phyloP scores from a whole-genome alignment of 139 green algal species.

The Chlorella ohadii region DNA sequence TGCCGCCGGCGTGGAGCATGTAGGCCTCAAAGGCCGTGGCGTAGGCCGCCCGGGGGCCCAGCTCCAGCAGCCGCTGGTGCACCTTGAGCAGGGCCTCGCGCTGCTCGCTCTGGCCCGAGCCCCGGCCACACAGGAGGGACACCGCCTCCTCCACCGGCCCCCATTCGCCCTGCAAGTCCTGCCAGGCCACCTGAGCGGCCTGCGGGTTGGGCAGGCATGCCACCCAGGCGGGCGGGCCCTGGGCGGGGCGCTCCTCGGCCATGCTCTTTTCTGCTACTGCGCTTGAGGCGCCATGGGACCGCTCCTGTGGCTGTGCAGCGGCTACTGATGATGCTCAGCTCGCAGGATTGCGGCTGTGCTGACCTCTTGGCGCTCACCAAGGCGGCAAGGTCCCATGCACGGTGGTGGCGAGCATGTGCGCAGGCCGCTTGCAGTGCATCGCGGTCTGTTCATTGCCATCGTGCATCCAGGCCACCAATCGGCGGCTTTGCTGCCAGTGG shows the following conservation, averaged over 20 bases:
- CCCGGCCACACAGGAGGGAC: constrained; percentile 7
- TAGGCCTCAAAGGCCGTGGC: constrained; percentile 28
- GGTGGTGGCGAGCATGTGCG: too few relatives aligned
- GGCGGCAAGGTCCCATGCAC: too few relatives aligned
- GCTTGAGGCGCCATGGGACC: too few relatives aligned
- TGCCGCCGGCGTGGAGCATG: constrained; percentile 33
- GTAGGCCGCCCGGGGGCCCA: constrained; percentile 6
- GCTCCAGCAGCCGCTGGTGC: constrained; percentile 14
- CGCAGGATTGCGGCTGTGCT: too few relatives aligned
- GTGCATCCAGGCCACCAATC: too few relatives aligned
- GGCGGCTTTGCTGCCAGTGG: too few relatives aligned
- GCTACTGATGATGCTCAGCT: too few relatives aligned
- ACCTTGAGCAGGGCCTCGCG: constrained; percentile 21
- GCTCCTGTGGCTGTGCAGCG: too few relatives aligned
- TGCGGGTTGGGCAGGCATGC: background rate
- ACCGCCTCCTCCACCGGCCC: constrained; percentile 17
- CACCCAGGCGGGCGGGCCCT: constrained; percentile 20
- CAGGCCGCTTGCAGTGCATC: too few relatives aligned
- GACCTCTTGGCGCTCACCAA: too few relatives aligned
- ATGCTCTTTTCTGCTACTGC: background rate
- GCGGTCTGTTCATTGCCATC: too few relatives aligned
- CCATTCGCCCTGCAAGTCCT: background rate
- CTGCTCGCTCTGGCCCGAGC: constrained; percentile 10
- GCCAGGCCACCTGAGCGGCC: background rate
- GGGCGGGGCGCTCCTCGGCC: background rate